Evolutionary conservation across 2,329 filamentous ascomycete species (phyloP), one percentile per base, ranked within the genome.

Genomic region (Cordyceps militaris): DNA sequence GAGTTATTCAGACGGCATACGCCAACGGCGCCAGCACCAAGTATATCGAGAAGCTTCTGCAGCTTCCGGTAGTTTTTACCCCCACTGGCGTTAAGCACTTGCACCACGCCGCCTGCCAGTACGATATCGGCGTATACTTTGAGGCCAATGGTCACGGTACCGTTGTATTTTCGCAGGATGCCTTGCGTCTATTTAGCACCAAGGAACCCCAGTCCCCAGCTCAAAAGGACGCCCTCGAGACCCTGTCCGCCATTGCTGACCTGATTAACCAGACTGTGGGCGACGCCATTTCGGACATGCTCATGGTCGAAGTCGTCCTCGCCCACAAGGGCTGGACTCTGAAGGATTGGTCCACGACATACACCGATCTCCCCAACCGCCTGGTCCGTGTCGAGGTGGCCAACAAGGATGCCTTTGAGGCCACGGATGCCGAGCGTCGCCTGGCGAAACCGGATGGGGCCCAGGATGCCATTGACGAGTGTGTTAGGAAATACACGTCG

Each of bases 131-230:
- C 58, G 91, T 97, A 54, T 99, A 99, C 77, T 99, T 99, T 67
- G 94, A 99, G 77, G 94, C 94, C 63, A 99, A 99, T 70, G 94
- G 94, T 30, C 94, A 99, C 73, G 94, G 94, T 63, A 99, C 94
- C 10, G 88, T 97, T 36, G 86, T 97, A 56, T 99, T 99, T 79
- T 96, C 90, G 1, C 83, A 88, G 59, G 85, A 89, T 60, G 93
- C 93, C 4, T 77, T 93, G 48, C 86, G 87, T 65, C 81, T 83
- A 50, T 95, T 99, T 75, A 81, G 80, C 64, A 87, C 84, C 66
- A 87, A 88, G 60, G 82, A 91, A 69, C 92, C 94, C 6, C 87
- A 95, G 72, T 96, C 91, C 0, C 93, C 94, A 0, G 93, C 90
- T 7, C 92, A 97, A 72, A 89, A 93, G 70, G 88, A 91, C 65